Conservation (phyloP, 2,329 filamentous ascomycete species). For the Thelonectria olida region DNA sequence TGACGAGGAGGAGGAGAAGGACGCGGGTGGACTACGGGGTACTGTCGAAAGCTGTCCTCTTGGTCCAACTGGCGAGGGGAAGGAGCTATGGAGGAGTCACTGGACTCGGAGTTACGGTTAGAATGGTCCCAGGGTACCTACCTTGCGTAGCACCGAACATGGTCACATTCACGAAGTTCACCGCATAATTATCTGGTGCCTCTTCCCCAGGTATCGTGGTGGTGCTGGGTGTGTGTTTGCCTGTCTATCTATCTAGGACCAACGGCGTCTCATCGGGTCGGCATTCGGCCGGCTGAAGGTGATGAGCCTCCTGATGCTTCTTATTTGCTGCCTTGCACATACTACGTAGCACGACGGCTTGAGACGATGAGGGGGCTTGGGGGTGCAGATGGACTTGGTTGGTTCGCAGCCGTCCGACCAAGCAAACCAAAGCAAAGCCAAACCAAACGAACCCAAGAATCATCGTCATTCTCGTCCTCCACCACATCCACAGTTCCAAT, state of each 20-base stretch:
- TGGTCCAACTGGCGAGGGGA: neutral
- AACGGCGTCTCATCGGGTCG: neutral
- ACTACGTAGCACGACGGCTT: too few relatives aligned
- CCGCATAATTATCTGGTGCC: neutral
- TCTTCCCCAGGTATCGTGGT: too few relatives aligned
- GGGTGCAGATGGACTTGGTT: slow-evolving; percentile 12
- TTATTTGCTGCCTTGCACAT: neutral
- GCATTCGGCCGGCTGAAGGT: neutral
- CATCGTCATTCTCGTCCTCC: neutral
- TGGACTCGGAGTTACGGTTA: too few relatives aligned
- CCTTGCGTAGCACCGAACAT: neutral
- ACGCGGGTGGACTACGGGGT: too few relatives aligned
- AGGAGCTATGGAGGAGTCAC: too few relatives aligned
- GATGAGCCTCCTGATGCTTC: neutral
- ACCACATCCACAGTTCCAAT: slow-evolving; percentile 5
- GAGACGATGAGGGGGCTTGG: too few relatives aligned
- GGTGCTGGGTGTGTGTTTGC: too few relatives aligned
- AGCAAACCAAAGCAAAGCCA: neutral
- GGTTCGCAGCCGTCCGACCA: slow-evolving; percentile 14
- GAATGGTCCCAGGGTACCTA: neutral
- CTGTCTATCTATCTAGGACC: too few relatives aligned
- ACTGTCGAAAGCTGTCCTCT: too few relatives aligned
- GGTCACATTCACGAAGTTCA: neutral
- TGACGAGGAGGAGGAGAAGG: too few relatives aligned
- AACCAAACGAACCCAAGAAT: neutral